Percentiles rank a stretch among this genome's conserved stretches.
Conservation (phyloP, 352 stramenopile genomes). For the Globisporangium apiculatum region DNA sequence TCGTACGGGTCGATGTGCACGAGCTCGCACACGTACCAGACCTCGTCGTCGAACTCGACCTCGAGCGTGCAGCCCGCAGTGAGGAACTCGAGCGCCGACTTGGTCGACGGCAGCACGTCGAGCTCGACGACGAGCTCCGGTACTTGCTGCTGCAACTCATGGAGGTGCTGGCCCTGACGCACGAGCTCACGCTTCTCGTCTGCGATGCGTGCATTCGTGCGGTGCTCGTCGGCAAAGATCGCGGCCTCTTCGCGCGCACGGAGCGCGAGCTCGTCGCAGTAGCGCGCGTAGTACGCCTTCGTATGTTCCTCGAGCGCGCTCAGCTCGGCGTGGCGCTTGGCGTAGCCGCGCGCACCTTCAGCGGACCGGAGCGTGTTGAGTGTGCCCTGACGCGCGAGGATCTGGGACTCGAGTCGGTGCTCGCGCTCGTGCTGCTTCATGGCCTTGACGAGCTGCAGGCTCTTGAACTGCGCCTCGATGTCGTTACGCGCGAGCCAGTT, state of each 20-base stretch:
- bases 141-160: conserved; percentile 56
- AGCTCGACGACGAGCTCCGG: conserved; percentile 51
- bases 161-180: conserved; percentile 31
- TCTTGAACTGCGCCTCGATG: conserved; percentile 70
- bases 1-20: conserved; percentile 51
- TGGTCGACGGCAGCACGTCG: conserved; percentile 30
- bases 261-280: conserved; percentile 29
- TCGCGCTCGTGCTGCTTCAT: conserved; percentile 68
- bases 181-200: conserved; percentile 35
- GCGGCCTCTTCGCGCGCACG: conserved; percentile 37
- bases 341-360: conserved; percentile 67
- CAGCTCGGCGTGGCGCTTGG: conserved; percentile 54
- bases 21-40: conserved; percentile 62
- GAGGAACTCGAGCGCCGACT: conserved; percentile 69
- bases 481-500: conserved; percentile 67
- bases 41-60: conserved; percentile 66
- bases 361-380: conserved; percentile 53
- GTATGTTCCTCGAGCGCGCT: conserved; percentile 57
- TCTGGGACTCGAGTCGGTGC: conserved; percentile 54
- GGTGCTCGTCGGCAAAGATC: conserved; percentile 44
- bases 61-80: conserved; percentile 39
- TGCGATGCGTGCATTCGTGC: conserved; percentile 28
- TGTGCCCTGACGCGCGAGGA: conserved; percentile 53
- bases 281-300: conserved; percentile 37
- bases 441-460: conserved; percentile 46